phyloP scores from a whole-genome alignment of 768 basidiomycete genomes.

The Omphalotus guepiniiformis region DNA sequence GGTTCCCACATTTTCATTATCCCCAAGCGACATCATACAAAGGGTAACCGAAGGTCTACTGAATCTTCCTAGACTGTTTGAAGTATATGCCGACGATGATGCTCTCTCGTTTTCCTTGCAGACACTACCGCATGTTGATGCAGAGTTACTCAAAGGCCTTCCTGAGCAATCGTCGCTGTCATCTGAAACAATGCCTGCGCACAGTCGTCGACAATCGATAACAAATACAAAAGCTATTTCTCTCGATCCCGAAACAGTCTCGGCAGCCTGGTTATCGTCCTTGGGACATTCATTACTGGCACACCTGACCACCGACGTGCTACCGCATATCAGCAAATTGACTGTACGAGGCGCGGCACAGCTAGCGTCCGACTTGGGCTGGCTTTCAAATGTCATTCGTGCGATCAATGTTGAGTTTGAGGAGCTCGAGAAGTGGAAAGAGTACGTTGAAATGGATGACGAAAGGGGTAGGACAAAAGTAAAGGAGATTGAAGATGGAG shows the following conservation, averaged over 20 bases:
- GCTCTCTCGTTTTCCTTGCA: conserved; percentile 85
- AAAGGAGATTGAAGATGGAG: conserved; percentile 21
- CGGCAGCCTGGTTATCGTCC: conserved; percentile 89
- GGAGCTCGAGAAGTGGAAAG: conserved; percentile 78
- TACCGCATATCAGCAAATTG: conserved; percentile 69
- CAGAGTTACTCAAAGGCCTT: conserved; percentile 45
- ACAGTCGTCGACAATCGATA: conserved; percentile 40
- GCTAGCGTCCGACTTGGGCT: conserved; percentile 81
- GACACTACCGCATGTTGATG: conserved; percentile 69
- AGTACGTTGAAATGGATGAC: conserved; percentile 60
- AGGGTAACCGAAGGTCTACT: conserved; percentile 91
- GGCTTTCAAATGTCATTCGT: conserved; percentile 85
- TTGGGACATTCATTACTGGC: conserved; percentile 78
- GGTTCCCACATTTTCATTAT: conserved; percentile 90
- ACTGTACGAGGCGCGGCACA: conserved; percentile 72
- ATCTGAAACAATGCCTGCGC: conserved; percentile 26
- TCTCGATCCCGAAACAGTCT: conserved; percentile 74
- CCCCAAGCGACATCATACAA: conserved; percentile 85
- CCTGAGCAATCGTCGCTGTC: conserved; percentile 32
- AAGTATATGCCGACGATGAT: conserved; percentile 91
- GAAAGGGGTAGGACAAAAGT: conserved; percentile 35
- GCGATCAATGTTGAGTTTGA: conserved; percentile 87
- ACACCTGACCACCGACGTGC: conserved; percentile 62
- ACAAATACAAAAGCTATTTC: conserved; percentile 22
- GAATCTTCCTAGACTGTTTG: conserved; percentile 89